phyloP scores from a whole-genome alignment of 164 flowering plant species.

The Macadamia integrifolia region DNA sequence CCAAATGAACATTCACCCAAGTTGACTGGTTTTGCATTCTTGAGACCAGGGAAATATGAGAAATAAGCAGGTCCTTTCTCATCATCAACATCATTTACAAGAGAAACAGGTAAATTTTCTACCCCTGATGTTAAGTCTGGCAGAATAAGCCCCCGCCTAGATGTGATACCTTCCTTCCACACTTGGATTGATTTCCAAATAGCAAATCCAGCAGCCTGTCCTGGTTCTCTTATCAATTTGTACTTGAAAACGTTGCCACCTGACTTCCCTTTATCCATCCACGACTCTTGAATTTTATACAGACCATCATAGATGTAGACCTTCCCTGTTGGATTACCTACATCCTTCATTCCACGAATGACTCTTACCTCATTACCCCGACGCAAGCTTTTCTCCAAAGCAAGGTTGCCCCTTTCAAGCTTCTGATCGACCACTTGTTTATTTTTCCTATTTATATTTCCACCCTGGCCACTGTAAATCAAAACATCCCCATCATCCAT shows the following conservation, averaged over 20 bases:
- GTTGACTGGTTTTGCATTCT: conserved; percentile 26
- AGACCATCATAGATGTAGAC: conserved; percentile 57
- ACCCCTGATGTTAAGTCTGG: conserved; percentile 46
- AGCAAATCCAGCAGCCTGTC: conserved; percentile 40
- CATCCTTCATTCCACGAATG: conserved; percentile 42
- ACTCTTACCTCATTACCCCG: conserved; percentile 46
- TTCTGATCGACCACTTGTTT: conserved; percentile 40
- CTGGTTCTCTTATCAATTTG: conserved; percentile 38
- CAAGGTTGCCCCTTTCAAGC: conserved; percentile 62
- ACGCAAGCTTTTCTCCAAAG: conserved; percentile 44
- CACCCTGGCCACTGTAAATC: conserved; percentile 60
- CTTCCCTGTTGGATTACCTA: conserved; percentile 19
- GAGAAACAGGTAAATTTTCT: conserved; percentile 43
- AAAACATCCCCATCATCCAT: conserved; percentile 38
- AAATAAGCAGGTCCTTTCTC: conserved; percentile 47
- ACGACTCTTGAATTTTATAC: conserved; percentile 41
- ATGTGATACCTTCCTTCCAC: conserved; percentile 33
- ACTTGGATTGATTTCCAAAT: conserved; percentile 41
- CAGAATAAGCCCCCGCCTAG: conserved; percentile 32
- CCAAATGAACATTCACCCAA: conserved; percentile 19
- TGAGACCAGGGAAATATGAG: conserved; percentile 25
- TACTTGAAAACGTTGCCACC: conserved; percentile 49
- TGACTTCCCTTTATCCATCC: conserved; percentile 45
- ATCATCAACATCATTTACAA: conserved; percentile 54
- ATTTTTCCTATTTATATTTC: conserved; percentile 19